phyloP scores from a whole-genome alignment of 106 monocot species.

The Hemerocallis citrina region DNA sequence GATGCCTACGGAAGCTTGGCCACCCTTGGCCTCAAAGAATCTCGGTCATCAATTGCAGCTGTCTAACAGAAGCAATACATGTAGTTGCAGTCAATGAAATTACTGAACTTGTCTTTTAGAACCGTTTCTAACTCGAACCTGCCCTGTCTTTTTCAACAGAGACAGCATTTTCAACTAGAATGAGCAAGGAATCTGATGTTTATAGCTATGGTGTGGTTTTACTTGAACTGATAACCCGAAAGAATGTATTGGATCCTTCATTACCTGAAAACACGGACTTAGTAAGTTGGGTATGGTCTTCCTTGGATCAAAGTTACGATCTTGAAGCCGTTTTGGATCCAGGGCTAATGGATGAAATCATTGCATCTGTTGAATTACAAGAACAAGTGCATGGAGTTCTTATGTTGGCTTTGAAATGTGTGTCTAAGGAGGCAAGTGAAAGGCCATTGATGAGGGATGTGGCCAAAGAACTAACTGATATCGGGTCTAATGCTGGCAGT shows the following conservation, averaged over 20 bases:
- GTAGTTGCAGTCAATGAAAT: no score
- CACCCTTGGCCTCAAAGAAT: no score
- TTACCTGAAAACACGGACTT: conserved; percentile 47
- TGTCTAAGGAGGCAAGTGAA: conserved; percentile 21
- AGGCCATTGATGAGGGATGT: conserved; percentile 64
- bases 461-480: conserved; percentile 39
- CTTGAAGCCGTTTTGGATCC: conserved; percentile 41
- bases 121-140: background rate
- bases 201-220: conserved; percentile 88
- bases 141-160: conserved; percentile 30
- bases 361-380: conserved; percentile 23
- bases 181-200: conserved; percentile 71
- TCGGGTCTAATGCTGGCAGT: conserved; percentile 17
- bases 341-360: conserved; percentile 30
- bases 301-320: conserved; percentile 13
- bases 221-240: conserved; percentile 76
- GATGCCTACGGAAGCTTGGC: no score
- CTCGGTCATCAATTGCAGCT: no score
- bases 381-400: conserved; percentile 39
- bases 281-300: conserved; percentile 54
- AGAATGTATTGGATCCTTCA: conserved; percentile 40
- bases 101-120: no score
- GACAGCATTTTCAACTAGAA: conserved; percentile 59
- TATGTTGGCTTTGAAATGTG: conserved; percentile 52
- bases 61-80: no score